These are phyloP conservation scores for Drechmeria coniospora DNA, from an alignment of 2,329 filamentous ascomycete species.

Conservation along the genomic window DNA sequence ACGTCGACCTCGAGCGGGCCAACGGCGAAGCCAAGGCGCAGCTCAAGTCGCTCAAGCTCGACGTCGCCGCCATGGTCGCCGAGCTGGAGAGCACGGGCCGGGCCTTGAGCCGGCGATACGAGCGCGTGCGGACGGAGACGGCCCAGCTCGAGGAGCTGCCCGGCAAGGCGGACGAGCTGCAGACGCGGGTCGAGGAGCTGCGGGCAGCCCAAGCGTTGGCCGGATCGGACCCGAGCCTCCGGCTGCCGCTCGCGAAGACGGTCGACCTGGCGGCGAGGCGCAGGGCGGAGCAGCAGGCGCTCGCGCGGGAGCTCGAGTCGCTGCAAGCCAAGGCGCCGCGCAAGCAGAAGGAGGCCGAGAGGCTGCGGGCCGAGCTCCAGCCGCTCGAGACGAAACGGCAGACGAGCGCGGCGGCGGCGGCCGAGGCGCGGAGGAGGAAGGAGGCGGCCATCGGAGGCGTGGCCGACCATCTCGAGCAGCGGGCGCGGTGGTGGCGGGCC, in stretches of 20 bases:
- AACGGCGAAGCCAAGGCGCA: constrained; percentile 58
- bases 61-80: constrained; percentile 57
- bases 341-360: constrained; percentile 52
- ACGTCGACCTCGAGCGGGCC: constrained; percentile 55
- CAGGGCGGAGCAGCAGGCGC: constrained; percentile 34
- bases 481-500: constrained; percentile 59
- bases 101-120: constrained; percentile 39
- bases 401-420: constrained; percentile 50
- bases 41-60: constrained; percentile 65
- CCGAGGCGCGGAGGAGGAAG: constrained; percentile 52
- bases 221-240: constrained; percentile 27
- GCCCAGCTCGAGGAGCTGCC: constrained; percentile 36
- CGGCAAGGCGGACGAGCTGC: constrained; percentile 28
- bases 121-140: constrained; percentile 32
- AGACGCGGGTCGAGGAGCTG: constrained; percentile 31
- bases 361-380: constrained; percentile 50
- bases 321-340: constrained; percentile 46
- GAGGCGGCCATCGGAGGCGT: constrained; percentile 50
- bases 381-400: constrained; percentile 52
- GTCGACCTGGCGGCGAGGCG: constrained; percentile 33
- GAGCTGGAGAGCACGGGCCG: constrained; percentile 53
- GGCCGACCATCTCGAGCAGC: constrained; percentile 59
- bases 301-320: constrained; percentile 48
- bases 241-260: constrained; percentile 43
- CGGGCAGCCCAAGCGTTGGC: constrained; percentile 20